Conservation (phyloP, 768 basidiomycete genomes). For the Rossbeevera mucosa region DNA sequence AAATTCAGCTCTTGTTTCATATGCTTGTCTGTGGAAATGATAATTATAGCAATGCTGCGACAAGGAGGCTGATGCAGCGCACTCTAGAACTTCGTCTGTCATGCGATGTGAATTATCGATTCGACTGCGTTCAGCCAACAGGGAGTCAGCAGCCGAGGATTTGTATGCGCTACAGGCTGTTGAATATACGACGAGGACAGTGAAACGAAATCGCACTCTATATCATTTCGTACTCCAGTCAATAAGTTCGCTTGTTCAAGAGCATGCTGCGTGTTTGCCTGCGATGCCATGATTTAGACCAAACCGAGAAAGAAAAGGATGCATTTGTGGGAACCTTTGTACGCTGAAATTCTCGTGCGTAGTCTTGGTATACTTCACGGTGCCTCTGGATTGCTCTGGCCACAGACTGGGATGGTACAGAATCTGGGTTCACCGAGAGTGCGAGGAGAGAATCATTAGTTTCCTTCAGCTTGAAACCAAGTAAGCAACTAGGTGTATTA, state of each 20-base stretch:
- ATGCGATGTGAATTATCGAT: constrained; percentile 94
- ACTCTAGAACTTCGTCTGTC: constrained; percentile 91
- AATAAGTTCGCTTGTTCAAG: constrained; percentile 85
- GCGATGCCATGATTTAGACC: constrained; percentile 2
- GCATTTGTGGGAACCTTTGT: constrained; percentile 59
- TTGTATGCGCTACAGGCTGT: constrained; percentile 70
- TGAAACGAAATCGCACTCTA: constrained; percentile 57
- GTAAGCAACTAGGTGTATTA: constrained; percentile 6
- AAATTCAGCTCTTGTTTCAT: constrained; percentile 94
- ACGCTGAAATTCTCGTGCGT: constrained; percentile 74
- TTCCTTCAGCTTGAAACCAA: constrained; percentile 65
- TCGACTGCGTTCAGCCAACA: constrained; percentile 80
- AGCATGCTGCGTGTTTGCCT: constrained; percentile 79
- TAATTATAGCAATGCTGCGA: not conserved
- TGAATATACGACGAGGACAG: not conserved
- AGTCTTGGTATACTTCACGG: constrained; percentile 84
- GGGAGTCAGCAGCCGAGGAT: constrained; percentile 78
- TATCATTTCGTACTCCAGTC: constrained; percentile 89
- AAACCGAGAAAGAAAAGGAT: not conserved
- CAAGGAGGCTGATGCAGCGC: constrained; percentile 25
- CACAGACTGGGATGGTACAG: constrained; percentile 73
- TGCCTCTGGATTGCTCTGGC: constrained; percentile 88
- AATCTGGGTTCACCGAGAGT: constrained; percentile 61
- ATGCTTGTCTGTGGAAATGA: constrained; percentile 70
- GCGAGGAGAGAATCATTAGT: constrained; percentile 75